These are phyloP conservation scores for Amoeboaphelidium protococcarum DNA, from an alignment of 371 early-diverging fungal genomes.

Conservation along the genomic window DNA sequence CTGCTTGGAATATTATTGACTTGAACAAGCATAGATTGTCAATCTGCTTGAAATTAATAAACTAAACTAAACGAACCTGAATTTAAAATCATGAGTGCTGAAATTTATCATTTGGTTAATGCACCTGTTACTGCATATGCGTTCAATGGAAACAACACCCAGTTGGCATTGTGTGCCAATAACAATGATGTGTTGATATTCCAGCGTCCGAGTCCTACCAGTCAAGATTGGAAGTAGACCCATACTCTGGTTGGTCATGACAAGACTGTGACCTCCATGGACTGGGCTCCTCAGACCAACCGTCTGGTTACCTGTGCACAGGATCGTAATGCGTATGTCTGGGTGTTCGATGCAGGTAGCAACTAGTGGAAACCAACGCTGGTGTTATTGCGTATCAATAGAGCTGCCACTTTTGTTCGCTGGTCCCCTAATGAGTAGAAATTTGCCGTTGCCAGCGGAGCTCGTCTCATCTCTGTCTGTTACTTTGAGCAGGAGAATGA, in stretches of 20 bases:
- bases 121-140: background rate
- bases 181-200: slow-evolving; percentile 69
- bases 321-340: slow-evolving; percentile 66
- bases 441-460: slow-evolving; percentile 88
- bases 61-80: too few species aligned
- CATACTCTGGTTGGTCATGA: slow-evolving; percentile 66
- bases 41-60: too few species aligned
- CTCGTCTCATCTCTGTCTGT: slow-evolving; percentile 65
- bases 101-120: background rate
- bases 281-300: slow-evolving; percentile 87
- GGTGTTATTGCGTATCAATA: slow-evolving; percentile 77
- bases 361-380: slow-evolving; percentile 66
- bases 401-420: slow-evolving; percentile 77
- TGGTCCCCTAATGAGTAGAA: slow-evolving; percentile 93
- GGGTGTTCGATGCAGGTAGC: slow-evolving; percentile 36
- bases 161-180: slow-evolving; percentile 71
- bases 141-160: background rate
- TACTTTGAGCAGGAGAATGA: slow-evolving; percentile 85
- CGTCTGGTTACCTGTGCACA: slow-evolving; percentile 87
- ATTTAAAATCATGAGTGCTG: background rate
- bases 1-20: too few species aligned
- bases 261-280: slow-evolving; percentile 76
- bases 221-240: slow-evolving; percentile 29
- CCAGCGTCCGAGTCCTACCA: slow-evolving; percentile 20
- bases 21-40: too few species aligned